Conservation (phyloP, 345 rosid genomes). For the Arabidopsis arenosa region DNA sequence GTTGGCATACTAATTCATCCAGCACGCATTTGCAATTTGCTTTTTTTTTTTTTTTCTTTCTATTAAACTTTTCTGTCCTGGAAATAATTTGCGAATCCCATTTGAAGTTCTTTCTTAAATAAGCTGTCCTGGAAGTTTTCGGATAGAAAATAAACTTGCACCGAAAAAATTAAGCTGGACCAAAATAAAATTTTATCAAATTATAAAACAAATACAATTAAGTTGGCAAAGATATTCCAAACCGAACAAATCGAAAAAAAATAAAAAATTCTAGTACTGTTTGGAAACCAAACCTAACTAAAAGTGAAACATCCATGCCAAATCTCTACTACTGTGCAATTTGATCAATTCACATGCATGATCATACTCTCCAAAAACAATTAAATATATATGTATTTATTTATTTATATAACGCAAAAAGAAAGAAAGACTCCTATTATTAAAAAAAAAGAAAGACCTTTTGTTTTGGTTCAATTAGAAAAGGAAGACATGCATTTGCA, state of each 20-base stretch:
- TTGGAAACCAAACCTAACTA: background rate
- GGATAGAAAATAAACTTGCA: background rate
- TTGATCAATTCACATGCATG: background rate
- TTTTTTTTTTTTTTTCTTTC: background rate
- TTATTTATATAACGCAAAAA: background rate
- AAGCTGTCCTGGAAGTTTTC: background rate
- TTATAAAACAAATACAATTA: no score
- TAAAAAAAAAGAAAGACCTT: background rate
- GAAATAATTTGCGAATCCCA: background rate
- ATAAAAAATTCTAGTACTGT: background rate
- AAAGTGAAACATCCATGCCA: slow-evolving; percentile 1
- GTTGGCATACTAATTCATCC: background rate
- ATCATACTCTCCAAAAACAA: background rate
- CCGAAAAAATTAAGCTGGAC: no score
- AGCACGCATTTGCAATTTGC: background rate
- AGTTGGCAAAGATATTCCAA: background rate
- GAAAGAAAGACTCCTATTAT: background rate
- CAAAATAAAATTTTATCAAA: no score
- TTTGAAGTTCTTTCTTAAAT: background rate
- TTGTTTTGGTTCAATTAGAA: background rate
- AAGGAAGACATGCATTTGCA: slow-evolving; percentile 21
- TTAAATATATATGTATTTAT: background rate
- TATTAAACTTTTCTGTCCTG: background rate
- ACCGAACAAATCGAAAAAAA: background rate
- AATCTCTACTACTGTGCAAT: background rate